Evolutionary conservation across 352 stramenopile genomes (phyloP).

Genomic region (Globisporangium lucens): DNA sequence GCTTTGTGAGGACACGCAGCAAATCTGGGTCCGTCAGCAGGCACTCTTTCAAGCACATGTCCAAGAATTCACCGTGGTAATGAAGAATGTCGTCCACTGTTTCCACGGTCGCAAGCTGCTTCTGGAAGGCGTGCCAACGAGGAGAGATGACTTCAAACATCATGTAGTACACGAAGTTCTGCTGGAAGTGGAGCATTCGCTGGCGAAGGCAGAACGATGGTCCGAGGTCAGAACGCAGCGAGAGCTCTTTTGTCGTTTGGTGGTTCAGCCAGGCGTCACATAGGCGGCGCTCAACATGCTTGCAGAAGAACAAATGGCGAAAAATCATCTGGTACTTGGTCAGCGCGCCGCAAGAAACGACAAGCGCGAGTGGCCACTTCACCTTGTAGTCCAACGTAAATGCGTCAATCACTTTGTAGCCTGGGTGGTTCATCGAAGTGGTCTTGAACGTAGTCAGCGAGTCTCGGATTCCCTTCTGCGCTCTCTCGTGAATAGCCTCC

Average conservation of each 20-base stretch:
- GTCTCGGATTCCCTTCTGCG: constrained; percentile 60
- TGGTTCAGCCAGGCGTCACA: constrained; percentile 96
- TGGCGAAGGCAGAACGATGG: constrained; percentile 94
- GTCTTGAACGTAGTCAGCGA: constrained; percentile 71
- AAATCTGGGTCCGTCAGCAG: constrained; percentile 96
- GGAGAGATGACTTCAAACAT: constrained; percentile 97
- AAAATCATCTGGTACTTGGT: constrained; percentile 99
- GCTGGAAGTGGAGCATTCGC: constrained; percentile 99
- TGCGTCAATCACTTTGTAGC: constrained; percentile 93
- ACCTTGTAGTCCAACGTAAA: constrained; percentile 97
- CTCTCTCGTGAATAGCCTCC: constrained; percentile 88
- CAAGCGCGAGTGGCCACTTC: constrained; percentile 96
- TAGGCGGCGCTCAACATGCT: constrained; percentile 96
- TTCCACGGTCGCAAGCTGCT: constrained; percentile 62
- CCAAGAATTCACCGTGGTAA: constrained; percentile 94
- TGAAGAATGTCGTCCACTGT: constrained; percentile 95
- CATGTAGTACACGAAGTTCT: constrained; percentile 99
- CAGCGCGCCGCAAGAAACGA: constrained; percentile 92
- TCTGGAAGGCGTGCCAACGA: constrained; percentile 90
- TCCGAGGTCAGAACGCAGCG: constrained; percentile 83
- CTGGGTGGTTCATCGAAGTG: constrained; percentile 59
- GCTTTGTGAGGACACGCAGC: constrained; percentile 90
- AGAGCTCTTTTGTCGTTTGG: constrained; percentile 91
- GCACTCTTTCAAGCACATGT: constrained; percentile 96
- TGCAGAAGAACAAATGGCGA: constrained; percentile 98